A percentile compares a stretch with the other conserved stretches of the same genome.
phyloP scores from a whole-genome alignment of 2,329 filamentous ascomycete genomes.

The Aspergillus glaucus region DNA sequence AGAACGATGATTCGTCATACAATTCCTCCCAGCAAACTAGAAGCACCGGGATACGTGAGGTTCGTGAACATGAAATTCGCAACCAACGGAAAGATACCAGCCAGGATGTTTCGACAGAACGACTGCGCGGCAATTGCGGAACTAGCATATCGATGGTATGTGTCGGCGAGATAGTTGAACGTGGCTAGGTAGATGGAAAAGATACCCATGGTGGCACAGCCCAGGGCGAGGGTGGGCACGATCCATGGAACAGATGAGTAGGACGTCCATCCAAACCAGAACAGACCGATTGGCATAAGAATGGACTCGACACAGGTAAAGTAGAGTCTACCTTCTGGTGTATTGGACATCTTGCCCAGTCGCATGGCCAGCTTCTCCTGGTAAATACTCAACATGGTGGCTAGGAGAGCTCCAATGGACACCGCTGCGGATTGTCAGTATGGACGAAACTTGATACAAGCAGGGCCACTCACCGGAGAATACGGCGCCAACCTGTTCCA shows the following conservation, averaged over 20 bases:
- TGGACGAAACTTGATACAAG: background rate
- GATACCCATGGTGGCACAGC: slow-evolving; percentile 72
- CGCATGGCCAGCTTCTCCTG: slow-evolving; percentile 61
- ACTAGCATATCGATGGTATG: slow-evolving; percentile 74
- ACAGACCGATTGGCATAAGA: slow-evolving; percentile 68
- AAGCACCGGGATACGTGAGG: slow-evolving; percentile 62
- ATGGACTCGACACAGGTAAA: slow-evolving; percentile 68
- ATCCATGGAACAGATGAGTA: slow-evolving; percentile 60
- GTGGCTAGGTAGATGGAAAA: slow-evolving; percentile 77
- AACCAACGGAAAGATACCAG: slow-evolving; percentile 70
- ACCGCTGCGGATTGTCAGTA: slow-evolving; percentile 43
- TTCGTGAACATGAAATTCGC: slow-evolving; percentile 63
- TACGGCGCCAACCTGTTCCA: slow-evolving; percentile 59
- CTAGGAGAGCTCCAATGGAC: slow-evolving; percentile 56
- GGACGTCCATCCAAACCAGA: slow-evolving; percentile 68
- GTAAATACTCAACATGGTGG: slow-evolving; percentile 60
- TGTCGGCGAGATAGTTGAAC: slow-evolving; percentile 86
- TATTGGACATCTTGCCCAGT: slow-evolving; percentile 37
- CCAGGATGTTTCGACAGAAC: slow-evolving; percentile 77
- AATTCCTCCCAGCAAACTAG: slow-evolving; percentile 66
- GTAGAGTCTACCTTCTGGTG: slow-evolving; percentile 71
- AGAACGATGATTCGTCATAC: slow-evolving; percentile 28
- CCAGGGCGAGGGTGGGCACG: slow-evolving; percentile 60
- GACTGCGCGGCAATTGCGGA: slow-evolving; percentile 77
- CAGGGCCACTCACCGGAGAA: slow-evolving; percentile 45